Conservation (phyloP, 164 flowering plant genomes). For the Brasenia schreberi region DNA sequence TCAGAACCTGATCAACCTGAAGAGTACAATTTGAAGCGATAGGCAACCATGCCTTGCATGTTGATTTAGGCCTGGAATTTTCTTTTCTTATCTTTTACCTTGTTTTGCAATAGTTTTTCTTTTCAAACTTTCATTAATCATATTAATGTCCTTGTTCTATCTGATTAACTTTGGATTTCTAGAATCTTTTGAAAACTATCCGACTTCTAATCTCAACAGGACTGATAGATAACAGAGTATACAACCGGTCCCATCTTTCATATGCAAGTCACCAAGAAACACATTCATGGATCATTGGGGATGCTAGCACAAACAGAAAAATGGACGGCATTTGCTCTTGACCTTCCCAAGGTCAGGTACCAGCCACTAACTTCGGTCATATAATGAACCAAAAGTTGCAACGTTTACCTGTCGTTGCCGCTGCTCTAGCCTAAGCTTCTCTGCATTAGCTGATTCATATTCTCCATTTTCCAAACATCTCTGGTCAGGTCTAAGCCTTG, state of each 20-base stretch:
- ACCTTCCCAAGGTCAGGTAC: neutral
- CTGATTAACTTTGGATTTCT: too few relatives aligned
- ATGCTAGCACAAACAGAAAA: neutral
- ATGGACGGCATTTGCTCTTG: neutral
- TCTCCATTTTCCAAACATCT: constrained; percentile 39
- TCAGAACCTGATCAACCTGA: too few relatives aligned
- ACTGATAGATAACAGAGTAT: neutral
- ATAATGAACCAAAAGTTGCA: neutral
- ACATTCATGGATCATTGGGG: too few relatives aligned
- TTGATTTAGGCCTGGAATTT: too few relatives aligned
- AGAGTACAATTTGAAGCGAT: too few relatives aligned
- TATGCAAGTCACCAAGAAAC: neutral
- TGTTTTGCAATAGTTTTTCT: too few relatives aligned
- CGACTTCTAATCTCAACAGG: neutral
- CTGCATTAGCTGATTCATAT: constrained; percentile 37
- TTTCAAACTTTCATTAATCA: too few relatives aligned
- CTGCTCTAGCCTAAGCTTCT: constrained; percentile 45
- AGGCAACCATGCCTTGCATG: too few relatives aligned
- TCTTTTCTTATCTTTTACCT: too few relatives aligned
- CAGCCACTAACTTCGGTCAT: neutral
- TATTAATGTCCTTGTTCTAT: too few relatives aligned
- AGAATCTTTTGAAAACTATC: too few relatives aligned
- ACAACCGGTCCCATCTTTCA: neutral
- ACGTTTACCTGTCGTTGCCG: constrained; percentile 33
- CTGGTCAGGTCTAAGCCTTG: constrained; percentile 53